Percentiles rank a stretch among this genome's conserved stretches.
Conservation (phyloP, 2,329 filamentous ascomycete species). For the Davidsoniella eucalypti region DNA sequence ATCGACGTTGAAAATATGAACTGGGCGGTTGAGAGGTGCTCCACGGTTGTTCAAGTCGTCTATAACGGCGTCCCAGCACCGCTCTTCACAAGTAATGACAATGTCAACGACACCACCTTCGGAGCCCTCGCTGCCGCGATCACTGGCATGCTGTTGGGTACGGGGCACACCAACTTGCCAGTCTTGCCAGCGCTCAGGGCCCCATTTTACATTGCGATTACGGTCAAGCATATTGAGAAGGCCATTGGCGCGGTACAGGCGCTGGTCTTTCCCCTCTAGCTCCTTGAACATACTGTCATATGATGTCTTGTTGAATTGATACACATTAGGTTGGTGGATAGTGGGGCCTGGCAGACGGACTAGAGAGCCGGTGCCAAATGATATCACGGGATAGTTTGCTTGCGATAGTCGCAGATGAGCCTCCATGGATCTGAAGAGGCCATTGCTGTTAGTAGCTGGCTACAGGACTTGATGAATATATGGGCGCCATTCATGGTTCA, state of each 20-base stretch:
- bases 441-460: background rate
- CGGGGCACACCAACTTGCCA: slow-evolving; percentile 81
- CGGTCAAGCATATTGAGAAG: slow-evolving; percentile 90
- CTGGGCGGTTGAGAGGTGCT: slow-evolving; percentile 72
- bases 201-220: slow-evolving; percentile 85
- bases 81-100: slow-evolving; percentile 92
- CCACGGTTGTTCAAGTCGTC: slow-evolving; percentile 83
- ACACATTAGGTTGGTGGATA: slow-evolving; percentile 89
- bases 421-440: slow-evolving; percentile 72
- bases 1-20: slow-evolving; percentile 96
- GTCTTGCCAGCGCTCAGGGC: slow-evolving; percentile 93
- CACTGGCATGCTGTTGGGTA: slow-evolving; percentile 48
- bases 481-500: no score
- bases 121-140: slow-evolving; percentile 64
- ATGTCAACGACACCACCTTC: slow-evolving; percentile 85
- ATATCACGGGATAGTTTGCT: slow-evolving; percentile 85
- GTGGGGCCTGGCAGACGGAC: slow-evolving; percentile 84
- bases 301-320: slow-evolving; percentile 92
- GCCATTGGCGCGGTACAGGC: slow-evolving; percentile 81
- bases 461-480: no score
- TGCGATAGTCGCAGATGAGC: slow-evolving; percentile 85
- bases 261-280: slow-evolving; percentile 66
- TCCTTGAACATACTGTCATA: slow-evolving; percentile 93
- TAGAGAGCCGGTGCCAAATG: slow-evolving; percentile 88
- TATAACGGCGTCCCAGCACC: slow-evolving; percentile 95